Conservation (phyloP, 106 monocot genomes). For the Dendrobium chrysotoxum region DNA sequence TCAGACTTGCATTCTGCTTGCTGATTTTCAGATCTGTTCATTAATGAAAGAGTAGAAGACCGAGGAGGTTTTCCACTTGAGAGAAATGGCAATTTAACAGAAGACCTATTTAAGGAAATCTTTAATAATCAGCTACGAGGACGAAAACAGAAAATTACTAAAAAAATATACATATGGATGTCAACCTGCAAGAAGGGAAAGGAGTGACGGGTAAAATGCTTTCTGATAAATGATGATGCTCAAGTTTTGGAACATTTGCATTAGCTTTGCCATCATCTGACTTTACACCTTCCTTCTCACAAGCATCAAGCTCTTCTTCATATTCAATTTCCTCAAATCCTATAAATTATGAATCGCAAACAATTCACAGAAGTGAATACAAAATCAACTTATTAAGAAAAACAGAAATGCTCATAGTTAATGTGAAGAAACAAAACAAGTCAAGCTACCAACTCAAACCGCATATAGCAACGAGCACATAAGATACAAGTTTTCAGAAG, state of each 20-base stretch:
- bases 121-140: background rate
- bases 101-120: constrained; percentile 23
- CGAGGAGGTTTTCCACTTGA: constrained; percentile 64
- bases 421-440: background rate
- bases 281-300: constrained; percentile 33
- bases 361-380: background rate
- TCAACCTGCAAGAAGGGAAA: constrained; percentile 52
- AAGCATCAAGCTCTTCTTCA: constrained; percentile 33
- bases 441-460: background rate
- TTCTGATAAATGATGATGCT: constrained; percentile 14
- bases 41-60: constrained; percentile 21
- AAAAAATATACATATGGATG: background rate
- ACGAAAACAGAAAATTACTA: background rate
- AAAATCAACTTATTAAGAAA: background rate
- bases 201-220: constrained; percentile 37
- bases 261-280: constrained; percentile 31
- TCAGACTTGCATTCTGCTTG: constrained; percentile 12
- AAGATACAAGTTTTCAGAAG: background rate
- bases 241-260: constrained; percentile 24
- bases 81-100: constrained; percentile 25
- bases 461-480: background rate
- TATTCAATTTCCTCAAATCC: constrained; percentile 40
- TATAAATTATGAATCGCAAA: background rate
- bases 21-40: constrained; percentile 22
- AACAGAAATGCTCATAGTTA: background rate